Base-by-base conservation (phyloP, 257 asterid genomes). In the Petunia axillaris region DNA sequence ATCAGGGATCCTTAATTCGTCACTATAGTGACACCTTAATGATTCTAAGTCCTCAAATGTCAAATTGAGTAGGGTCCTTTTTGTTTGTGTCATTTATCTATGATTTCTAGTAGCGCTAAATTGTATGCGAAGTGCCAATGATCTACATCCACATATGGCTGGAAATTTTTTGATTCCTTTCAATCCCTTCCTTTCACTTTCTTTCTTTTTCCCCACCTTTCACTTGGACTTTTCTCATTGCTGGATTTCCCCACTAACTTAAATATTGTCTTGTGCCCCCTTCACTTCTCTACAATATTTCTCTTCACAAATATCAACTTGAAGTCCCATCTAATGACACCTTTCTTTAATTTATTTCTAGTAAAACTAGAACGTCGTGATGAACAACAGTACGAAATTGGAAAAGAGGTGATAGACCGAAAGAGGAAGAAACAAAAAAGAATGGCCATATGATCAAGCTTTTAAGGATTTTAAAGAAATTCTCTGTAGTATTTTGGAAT, bases 51-150 rank as follows among this genome's bases (percentile, higher is more conserved):
- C 74, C 37, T 40, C 14, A 70, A 9, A 8, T 70, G 25, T 70
- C 77, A 46, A 70, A 11, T 70, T 46, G 10, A 70, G 43, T 70
- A 46, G 77, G 77, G 77, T 25, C 77, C 11, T 43, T 68, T 70
- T 25, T 46, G 57, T 68, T 44, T 44, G n/a, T 9, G 43, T 68
- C 8, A 8, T 55, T 16, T 68, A 44, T n/a, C 6, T 41, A 25
- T 16, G 11, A 70, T 70, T 8, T 16, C 2, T 38, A 38, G 50
- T 25, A 39, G 2, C 35, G 6, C 35, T 48, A 25, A 71, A 10
- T 71, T 71, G 11, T 25, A 48, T 50, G 43, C 43, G 5, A 71
- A 46, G 36, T 70, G 59, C 11, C 14, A 25, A 0, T 46, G 46
- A 55, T 55, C 35, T 15, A 4, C 62, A 55, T 15, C 62, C 62